phyloP scores from a whole-genome alignment of 495 filamentous ascomycete species.

The Bryoglossum gracile region DNA sequence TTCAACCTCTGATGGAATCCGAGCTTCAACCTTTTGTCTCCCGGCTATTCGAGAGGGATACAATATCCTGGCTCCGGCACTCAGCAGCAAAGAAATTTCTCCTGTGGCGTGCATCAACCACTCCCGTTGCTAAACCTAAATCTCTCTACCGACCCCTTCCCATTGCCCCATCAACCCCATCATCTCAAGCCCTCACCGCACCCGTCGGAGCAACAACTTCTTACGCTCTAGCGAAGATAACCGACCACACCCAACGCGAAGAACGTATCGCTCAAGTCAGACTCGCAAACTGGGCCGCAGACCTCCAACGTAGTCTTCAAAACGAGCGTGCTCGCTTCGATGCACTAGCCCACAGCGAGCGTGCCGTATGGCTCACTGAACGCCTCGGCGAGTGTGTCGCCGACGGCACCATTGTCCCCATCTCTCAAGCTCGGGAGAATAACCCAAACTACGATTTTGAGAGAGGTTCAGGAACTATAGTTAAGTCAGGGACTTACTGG shows the following conservation, averaged over 20 bases:
- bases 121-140: constrained; percentile 20
- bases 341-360: constrained; percentile 59
- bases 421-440: constrained; percentile 15
- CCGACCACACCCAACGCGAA: constrained; percentile 64
- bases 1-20: constrained; percentile 72
- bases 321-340: constrained; percentile 77
- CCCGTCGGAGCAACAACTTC: constrained; percentile 39
- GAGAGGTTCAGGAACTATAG: constrained; percentile 3
- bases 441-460: not conserved
- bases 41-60: constrained; percentile 71
- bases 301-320: constrained; percentile 75
- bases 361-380: constrained; percentile 73
- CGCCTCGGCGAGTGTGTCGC: constrained; percentile 64
- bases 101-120: constrained; percentile 44
- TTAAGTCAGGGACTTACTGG: constrained; percentile 17
- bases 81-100: constrained; percentile 80
- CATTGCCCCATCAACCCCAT: not conserved
- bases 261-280: constrained; percentile 71
- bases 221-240: constrained; percentile 63
- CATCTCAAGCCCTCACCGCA: constrained; percentile 16
- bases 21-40: constrained; percentile 67
- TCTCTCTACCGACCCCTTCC: constrained; percentile 23
- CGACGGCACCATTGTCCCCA: constrained; percentile 59
- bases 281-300: constrained; percentile 82
- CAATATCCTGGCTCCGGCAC: constrained; percentile 80